Base-by-base conservation (phyloP, 2,329 filamentous ascomycete genomes). In the Lasiodiplodia sp. region DNA sequence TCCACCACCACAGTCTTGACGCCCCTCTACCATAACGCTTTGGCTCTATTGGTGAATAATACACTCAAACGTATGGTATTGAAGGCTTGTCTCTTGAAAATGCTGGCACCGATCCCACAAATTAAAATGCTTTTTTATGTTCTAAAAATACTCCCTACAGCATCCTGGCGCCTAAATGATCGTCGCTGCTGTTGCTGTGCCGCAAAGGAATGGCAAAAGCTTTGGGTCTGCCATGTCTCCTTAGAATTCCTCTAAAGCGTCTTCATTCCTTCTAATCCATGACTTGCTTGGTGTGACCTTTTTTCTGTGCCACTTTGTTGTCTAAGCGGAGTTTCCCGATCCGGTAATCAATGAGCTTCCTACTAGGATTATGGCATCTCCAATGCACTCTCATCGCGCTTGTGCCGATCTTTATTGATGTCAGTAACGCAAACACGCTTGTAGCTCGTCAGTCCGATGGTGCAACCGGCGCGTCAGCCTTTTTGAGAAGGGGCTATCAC, bases 401-500 rank as follows among this genome's bases (percentile, higher is more conserved):
- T 40, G 6, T 56, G 4, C 31, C n/a, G 16, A 1, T 44, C 38
- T 14, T 23, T 18, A 12, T 1, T 6, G 31, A 58, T 21, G 18
- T 44, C 21, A 16, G 55, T 11, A 21, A 44, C 23, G 55, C 55
- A 4, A 12, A 21, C 16, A 31, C 18, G 8, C 34, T 58, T 16
- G 10, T 40, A 1, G 3, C 34, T 1, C 55, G 55, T 12, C 63
- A 66, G 23, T 7, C 23, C 12, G 34, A 55, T 34, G 63, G 49
- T 3, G 49, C 34, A 18, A 55, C 49, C 25, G 12, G 4, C 8
- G 51, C 49, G 10, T 66, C 63, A 12, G 31, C 51, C 23, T 66
- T 66, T 28, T 37, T 66, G n/a, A 23, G 63, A 16, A 66, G 63
- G 25, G 63, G 63, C 2, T 66, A 66, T 28, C 63, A 66, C 40